phyloP scores from a whole-genome alignment of 1,284 basidiomycete genomes.

The Trametes pubescens region DNA sequence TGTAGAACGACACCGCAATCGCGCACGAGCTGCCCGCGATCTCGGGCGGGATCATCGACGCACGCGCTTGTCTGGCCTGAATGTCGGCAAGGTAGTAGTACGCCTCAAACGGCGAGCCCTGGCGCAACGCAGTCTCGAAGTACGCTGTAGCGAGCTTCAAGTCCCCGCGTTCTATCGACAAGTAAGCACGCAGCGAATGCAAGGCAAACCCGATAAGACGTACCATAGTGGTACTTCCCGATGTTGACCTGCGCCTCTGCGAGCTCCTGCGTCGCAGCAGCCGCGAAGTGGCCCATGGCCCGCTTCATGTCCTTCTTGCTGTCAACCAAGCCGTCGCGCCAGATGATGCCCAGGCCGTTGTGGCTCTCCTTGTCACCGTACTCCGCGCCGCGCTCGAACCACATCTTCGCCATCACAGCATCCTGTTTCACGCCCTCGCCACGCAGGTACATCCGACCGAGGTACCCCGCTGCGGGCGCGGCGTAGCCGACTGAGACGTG shows the following conservation, averaged over 20 bases:
- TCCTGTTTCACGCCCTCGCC: slow-evolving; percentile 93
- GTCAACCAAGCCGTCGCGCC: slow-evolving; percentile 84
- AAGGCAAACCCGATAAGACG: slow-evolving; percentile 37
- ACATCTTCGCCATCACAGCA: slow-evolving; percentile 83
- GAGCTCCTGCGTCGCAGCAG: slow-evolving; percentile 86
- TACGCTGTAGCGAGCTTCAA: slow-evolving; percentile 68
- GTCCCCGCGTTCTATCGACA: slow-evolving; percentile 66
- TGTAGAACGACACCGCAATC: slow-evolving; percentile 89
- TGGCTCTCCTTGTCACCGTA: slow-evolving; percentile 87
- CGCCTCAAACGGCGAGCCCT: slow-evolving; percentile 91
- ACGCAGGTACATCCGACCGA: slow-evolving; percentile 93
- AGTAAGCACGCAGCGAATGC: not conserved
- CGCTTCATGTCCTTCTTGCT: slow-evolving; percentile 73
- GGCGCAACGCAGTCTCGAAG: slow-evolving; percentile 84
- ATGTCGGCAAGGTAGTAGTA: slow-evolving; percentile 91
- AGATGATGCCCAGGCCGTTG: slow-evolving; percentile 92
- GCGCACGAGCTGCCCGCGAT: slow-evolving; percentile 77
- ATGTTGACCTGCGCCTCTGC: slow-evolving; percentile 93
- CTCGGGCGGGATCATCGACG: slow-evolving; percentile 50
- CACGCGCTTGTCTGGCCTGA: slow-evolving; percentile 67
- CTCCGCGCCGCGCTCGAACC: slow-evolving; percentile 91
- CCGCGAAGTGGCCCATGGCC: slow-evolving; percentile 74
- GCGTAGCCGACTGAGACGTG: slow-evolving; percentile 71
- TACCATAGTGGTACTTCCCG: slow-evolving; percentile 85
- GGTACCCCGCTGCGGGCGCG: slow-evolving; percentile 81